phyloP scores from a whole-genome alignment of 768 basidiomycete genomes.

The Clitopilus hobsonii region DNA sequence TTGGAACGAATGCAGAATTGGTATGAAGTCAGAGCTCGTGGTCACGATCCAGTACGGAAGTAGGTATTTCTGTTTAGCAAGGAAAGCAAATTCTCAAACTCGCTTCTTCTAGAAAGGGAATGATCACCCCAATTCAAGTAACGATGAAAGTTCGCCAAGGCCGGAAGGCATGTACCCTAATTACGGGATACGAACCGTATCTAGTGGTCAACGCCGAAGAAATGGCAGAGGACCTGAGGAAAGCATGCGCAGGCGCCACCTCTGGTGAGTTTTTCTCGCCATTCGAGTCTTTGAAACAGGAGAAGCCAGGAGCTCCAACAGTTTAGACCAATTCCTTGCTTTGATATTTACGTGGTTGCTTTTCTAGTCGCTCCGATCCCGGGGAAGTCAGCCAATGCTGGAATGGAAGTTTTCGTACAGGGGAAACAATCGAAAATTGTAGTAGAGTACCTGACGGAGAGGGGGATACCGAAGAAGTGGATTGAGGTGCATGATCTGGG shows the following conservation, averaged over 20 bases:
- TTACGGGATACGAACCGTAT: slow-evolving; percentile 81
- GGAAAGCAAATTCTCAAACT: not conserved
- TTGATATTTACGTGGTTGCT: slow-evolving; percentile 1
- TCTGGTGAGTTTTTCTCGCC: slow-evolving; percentile 44
- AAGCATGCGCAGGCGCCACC: slow-evolving; percentile 74
- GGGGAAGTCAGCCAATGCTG: slow-evolving; percentile 46
- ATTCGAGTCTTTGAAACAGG: not conserved
- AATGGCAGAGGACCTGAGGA: slow-evolving; percentile 75
- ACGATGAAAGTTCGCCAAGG: slow-evolving; percentile 72
- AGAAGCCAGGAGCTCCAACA: not conserved
- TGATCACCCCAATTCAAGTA: slow-evolving; percentile 65
- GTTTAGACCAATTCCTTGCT: too few relatives aligned
- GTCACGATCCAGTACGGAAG: slow-evolving; percentile 57
- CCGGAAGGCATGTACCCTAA: slow-evolving; percentile 68
- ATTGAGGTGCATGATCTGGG: slow-evolving; percentile 50
- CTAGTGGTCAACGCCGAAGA: slow-evolving; percentile 58
- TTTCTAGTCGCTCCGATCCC: slow-evolving; percentile 54
- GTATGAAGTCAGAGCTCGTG: slow-evolving; percentile 58
- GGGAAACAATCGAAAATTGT: slow-evolving; percentile 74
- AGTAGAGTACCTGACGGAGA: slow-evolving; percentile 57
- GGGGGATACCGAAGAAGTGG: slow-evolving; percentile 82
- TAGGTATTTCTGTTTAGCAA: slow-evolving; percentile 25
- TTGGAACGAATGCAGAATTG: slow-evolving; percentile 70
- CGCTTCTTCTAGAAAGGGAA: slow-evolving; percentile 61
- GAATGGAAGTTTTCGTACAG: slow-evolving; percentile 76